A percentile compares a stretch with the other conserved stretches of the same genome.
Conservation (phyloP, 2,329 filamentous ascomycete species). For the Penicillium sp. region DNA sequence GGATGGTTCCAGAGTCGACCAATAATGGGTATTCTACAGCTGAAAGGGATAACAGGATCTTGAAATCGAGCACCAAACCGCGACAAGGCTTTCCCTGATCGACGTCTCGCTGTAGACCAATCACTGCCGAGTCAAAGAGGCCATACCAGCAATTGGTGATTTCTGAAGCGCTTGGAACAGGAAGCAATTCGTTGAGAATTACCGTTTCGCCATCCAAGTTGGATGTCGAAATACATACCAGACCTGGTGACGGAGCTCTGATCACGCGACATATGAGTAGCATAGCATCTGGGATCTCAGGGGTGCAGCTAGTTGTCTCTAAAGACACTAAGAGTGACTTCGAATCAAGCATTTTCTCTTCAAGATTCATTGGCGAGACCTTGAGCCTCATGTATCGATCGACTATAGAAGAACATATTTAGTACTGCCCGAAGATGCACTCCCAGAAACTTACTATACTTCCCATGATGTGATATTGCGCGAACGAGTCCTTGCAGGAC, state of each 20-base stretch:
- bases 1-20: conserved; percentile 7
- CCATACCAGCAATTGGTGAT: neutral
- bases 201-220: neutral
- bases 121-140: neutral
- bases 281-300: neutral
- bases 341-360: too few species aligned
- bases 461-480: neutral
- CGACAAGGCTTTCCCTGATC: neutral
- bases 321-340: neutral
- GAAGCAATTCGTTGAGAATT: neutral
- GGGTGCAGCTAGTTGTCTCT: neutral
- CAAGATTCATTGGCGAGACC: neutral
- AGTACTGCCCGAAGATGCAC: neutral
- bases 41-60: conserved; percentile 7
- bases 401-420: neutral
- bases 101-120: neutral
- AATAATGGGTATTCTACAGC: conserved; percentile 11
- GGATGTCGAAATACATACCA: neutral
- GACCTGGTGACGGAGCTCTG: neutral
- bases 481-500: neutral
- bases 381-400: neutral
- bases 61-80: conserved; percentile 5
- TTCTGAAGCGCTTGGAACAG: neutral
- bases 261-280: neutral
- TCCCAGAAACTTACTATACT: neutral